These are phyloP conservation scores for Scheffersomyces quercinus DNA, from an alignment of 1,139 yeast genomes.

Conservation along the genomic window DNA sequence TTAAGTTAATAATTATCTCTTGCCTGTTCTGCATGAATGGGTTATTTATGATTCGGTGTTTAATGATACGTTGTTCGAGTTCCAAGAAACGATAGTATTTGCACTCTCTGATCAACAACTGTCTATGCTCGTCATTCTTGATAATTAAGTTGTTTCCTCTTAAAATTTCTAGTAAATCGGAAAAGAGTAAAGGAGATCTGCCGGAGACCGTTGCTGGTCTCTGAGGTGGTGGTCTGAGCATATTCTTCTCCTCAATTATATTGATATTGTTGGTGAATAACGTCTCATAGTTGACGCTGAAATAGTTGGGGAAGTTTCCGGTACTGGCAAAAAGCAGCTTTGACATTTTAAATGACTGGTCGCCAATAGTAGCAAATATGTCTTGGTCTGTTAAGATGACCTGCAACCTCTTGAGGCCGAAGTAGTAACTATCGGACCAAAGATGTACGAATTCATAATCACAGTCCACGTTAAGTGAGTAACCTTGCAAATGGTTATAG, in stretches of 20 bases:
- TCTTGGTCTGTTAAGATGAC: constrained; percentile 53
- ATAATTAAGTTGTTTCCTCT: constrained; percentile 55
- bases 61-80: constrained; percentile 69
- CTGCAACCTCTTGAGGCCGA: constrained; percentile 60
- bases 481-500: constrained; percentile 75
- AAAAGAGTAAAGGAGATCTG: constrained; percentile 59
- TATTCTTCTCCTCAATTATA: constrained; percentile 36
- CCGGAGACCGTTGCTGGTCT: constrained; percentile 54
- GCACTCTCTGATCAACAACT: constrained; percentile 64
- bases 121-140: constrained; percentile 54
- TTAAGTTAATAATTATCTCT: constrained; percentile 57
- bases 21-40: constrained; percentile 46
- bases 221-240: constrained; percentile 78
- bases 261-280: constrained; percentile 45
- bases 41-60: constrained; percentile 49
- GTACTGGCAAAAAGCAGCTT: constrained; percentile 48
- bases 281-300: constrained; percentile 60
- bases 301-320: constrained; percentile 79
- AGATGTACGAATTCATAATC: constrained; percentile 64
- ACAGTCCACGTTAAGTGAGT: constrained; percentile 56
- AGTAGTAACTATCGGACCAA: constrained; percentile 74
- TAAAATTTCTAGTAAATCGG: constrained; percentile 57
- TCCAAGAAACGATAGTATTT: constrained; percentile 73
- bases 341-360: constrained; percentile 59
- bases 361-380: constrained; percentile 63